Conservation (phyloP, 768 basidiomycete species). For the Gautieria morchelliformis region DNA sequence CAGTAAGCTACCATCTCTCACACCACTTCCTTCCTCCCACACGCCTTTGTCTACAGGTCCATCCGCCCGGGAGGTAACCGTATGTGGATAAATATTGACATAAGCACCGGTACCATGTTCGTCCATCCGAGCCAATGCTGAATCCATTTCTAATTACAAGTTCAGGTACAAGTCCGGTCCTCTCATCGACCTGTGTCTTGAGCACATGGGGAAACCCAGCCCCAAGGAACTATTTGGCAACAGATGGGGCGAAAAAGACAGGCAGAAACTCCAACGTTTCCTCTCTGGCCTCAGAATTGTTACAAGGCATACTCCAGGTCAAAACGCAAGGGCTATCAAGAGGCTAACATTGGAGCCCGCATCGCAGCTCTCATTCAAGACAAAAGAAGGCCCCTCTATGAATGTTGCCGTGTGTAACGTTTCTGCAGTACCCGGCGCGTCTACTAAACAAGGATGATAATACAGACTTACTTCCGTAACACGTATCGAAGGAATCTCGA, state of each 20-base stretch:
- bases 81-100: conserved; percentile 69
- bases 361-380: conserved; percentile 40
- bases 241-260: no score
- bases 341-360: conserved; percentile 50
- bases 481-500: conserved; percentile 43
- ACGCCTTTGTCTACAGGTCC: conserved; percentile 24
- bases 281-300: conserved; percentile 42
- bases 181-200: conserved; percentile 48
- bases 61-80: conserved; percentile 55
- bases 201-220: no score
- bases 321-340: conserved; percentile 50
- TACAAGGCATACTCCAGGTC: conserved; percentile 26
- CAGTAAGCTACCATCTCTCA: conserved; percentile 27
- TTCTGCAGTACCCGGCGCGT: background rate
- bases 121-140: background rate
- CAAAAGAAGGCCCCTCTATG: conserved; percentile 32
- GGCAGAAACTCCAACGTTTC: conserved; percentile 45
- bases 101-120: conserved; percentile 62
- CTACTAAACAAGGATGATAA: background rate
- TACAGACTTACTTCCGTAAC: conserved; percentile 41
- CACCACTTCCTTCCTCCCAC: background rate
- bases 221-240: no score
- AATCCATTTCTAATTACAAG: background rate
- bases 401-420: conserved; percentile 12
- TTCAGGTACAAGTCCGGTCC: conserved; percentile 46